These are phyloP conservation scores for Torrubiella hemipterigena DNA, from an alignment of 2,329 filamentous ascomycete species.

Conservation along the genomic window DNA sequence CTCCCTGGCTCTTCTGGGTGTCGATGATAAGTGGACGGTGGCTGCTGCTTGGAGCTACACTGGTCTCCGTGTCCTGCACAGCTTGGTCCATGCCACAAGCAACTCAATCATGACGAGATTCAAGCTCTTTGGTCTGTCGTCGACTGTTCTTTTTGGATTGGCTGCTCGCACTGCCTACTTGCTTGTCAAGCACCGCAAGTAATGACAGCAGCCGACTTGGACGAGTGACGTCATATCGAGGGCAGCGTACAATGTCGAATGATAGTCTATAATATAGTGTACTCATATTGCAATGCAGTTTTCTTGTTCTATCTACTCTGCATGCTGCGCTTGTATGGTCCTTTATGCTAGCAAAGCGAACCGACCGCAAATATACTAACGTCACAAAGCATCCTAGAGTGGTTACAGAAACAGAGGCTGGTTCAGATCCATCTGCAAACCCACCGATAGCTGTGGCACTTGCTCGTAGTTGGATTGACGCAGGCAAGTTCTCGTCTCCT, in stretches of 20 bases:
- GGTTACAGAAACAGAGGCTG: conserved; percentile 3
- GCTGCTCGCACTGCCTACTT: background rate
- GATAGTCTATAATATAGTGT: too few species aligned
- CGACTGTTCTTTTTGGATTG: background rate
- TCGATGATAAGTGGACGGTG: conserved; percentile 4
- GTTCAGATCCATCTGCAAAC: conserved; percentile 5
- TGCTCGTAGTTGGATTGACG: conserved; percentile 6
- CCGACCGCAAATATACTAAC: too few species aligned
- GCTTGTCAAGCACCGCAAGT: background rate
- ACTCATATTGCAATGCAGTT: too few species aligned
- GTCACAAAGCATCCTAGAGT: too few species aligned
- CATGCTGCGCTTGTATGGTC: too few species aligned
- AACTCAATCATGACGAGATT: conserved; percentile 27
- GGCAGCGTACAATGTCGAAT: too few species aligned
- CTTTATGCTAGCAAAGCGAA: too few species aligned
- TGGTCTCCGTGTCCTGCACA: conserved; percentile 21
- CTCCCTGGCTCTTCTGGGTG: conserved; percentile 16
- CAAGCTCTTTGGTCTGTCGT: background rate
- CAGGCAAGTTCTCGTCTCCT: conserved; percentile 4
- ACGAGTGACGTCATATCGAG: too few species aligned
- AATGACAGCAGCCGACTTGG: too few species aligned
- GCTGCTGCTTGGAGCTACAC: conserved; percentile 29
- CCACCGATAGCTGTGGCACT: conserved; percentile 5
- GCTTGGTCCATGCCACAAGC: conserved; percentile 21
- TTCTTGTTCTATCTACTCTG: too few species aligned